Conservation (phyloP, 2,329 filamentous ascomycete species). For the Curvularia spicifera region DNA sequence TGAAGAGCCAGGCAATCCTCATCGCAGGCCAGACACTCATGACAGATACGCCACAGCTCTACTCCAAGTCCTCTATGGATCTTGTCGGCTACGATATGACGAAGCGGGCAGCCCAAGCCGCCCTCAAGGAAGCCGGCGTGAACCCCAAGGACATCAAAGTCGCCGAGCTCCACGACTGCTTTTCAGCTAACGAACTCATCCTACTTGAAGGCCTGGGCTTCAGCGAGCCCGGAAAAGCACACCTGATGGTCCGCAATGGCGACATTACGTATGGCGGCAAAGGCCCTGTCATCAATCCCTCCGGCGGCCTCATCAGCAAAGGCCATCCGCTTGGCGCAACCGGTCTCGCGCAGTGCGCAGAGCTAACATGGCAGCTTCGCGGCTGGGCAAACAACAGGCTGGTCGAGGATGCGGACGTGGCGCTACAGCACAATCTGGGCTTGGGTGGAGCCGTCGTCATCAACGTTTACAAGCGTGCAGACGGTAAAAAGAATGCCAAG, state of each 20-base stretch:
- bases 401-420: slow-evolving; percentile 69
- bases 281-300: slow-evolving; percentile 81
- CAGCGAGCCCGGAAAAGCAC: slow-evolving; percentile 77
- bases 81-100: slow-evolving; percentile 91
- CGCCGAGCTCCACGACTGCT: slow-evolving; percentile 94
- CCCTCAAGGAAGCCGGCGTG: slow-evolving; percentile 74
- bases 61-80: slow-evolving; percentile 80
- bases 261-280: slow-evolving; percentile 89
- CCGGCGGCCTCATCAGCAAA: slow-evolving; percentile 91
- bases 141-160: slow-evolving; percentile 74
- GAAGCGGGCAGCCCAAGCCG: slow-evolving; percentile 69
- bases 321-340: slow-evolving; percentile 93
- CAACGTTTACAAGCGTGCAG: slow-evolving; percentile 84
- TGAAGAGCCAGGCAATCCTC: slow-evolving; percentile 78
- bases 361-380: slow-evolving; percentile 91
- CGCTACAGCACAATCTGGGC: slow-evolving; percentile 90
- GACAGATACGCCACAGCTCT: slow-evolving; percentile 80
- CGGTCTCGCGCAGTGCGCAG: slow-evolving; percentile 90
- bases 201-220: slow-evolving; percentile 85
- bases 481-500: slow-evolving; percentile 68
- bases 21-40: slow-evolving; percentile 86
- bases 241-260: slow-evolving; percentile 83
- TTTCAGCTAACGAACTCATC: slow-evolving; percentile 92
- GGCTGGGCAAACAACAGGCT: slow-evolving; percentile 94
- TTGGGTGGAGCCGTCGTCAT: slow-evolving; percentile 89